Base-by-base conservation (phyloP, 768 basidiomycete species). In the Tricholoma terreum region DNA sequence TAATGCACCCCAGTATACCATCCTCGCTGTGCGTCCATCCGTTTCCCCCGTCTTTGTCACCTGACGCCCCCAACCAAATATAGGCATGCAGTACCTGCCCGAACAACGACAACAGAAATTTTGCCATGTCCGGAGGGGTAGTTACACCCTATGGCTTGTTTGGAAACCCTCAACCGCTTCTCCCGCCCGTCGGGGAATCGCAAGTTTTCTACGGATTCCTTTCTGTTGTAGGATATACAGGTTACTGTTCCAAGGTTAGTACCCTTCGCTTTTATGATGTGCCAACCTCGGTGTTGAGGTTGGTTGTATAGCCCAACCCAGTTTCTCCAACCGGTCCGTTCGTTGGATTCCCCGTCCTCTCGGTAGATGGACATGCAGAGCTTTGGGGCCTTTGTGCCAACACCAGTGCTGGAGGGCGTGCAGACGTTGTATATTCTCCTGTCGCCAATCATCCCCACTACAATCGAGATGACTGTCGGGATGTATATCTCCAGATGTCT, bases 351-450 rank as follows among this genome's bases (percentile, higher is more conserved):
- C 64, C 64, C 14, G 40, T 63, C 27, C 58, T 65, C 40, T 61
- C 65, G 2, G 60, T 58, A 3, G 58, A 57, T 17, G 60, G 61
- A 24, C 42, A 61, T 21, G 56, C 60, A 9, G 60, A 63, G 40
- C 50, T 62, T 33, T 70, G 69, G 69, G 59, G 63, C 24, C 56
- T 69, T 3, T 67, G 65, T 22, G 62, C 63, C 4, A 69, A 69
- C 53, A 62, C 54, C 42, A 66, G 65, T 9, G 63, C 67, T 1
- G 58, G 33, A 19, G 60, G 61, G 27, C 60, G 67, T 30, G 58
- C 62, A n/a, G 69, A 70, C 51, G 50, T 71, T 24, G 68, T 71
- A 7, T 71, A 64, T 57, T 62, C 67, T 21, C 65, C 69, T 1
- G 54, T 69, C 15, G 61, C 54, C 3, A 67, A 63, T 45, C 65